Conservation (phyloP, 177 flowering plant species). For the Vitis hybrid region DNA sequence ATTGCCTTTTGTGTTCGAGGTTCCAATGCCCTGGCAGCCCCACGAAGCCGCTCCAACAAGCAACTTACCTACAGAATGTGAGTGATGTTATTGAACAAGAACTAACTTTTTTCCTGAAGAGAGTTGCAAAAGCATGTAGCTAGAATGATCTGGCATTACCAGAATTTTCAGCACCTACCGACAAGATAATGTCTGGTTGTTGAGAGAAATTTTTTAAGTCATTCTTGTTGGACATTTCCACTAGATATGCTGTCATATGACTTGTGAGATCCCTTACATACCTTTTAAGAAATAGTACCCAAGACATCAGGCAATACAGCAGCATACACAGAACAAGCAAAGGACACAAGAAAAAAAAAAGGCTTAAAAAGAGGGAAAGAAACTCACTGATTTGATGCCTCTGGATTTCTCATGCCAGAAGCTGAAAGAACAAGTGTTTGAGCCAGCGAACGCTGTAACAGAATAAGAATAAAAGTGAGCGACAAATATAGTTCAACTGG, state of each 20-base stretch:
- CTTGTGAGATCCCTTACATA: slow-evolving; percentile 72
- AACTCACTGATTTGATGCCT: slow-evolving; percentile 79
- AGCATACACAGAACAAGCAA: not conserved
- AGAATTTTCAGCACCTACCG: slow-evolving; percentile 39
- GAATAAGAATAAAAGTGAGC: slow-evolving; percentile 5
- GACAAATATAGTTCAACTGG: not conserved
- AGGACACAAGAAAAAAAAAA: not conserved
- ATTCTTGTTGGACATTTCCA: slow-evolving; percentile 60
- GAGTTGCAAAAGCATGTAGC: not conserved
- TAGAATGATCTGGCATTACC: not conserved
- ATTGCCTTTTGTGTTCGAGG: slow-evolving; percentile 85
- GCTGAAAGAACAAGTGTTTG: slow-evolving; percentile 80
- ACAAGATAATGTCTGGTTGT: slow-evolving; percentile 70
- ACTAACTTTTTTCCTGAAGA: not conserved
- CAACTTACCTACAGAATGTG: slow-evolving; percentile 63
- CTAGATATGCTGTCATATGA: slow-evolving; percentile 57
- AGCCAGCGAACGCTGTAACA: slow-evolving; percentile 81
- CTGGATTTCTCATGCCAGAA: slow-evolving; percentile 58
- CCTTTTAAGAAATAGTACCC: slow-evolving; percentile 34
- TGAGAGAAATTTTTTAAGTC: slow-evolving; percentile 66
- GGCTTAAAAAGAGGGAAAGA: too few relatives aligned
- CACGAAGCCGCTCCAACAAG: slow-evolving; percentile 90
- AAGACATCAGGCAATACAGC: slow-evolving; percentile 1
- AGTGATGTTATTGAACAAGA: slow-evolving; percentile 3
- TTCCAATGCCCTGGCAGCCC: slow-evolving; percentile 85